Base-by-base conservation (phyloP, 1,139 yeast species). In the Candida sp. region DNA sequence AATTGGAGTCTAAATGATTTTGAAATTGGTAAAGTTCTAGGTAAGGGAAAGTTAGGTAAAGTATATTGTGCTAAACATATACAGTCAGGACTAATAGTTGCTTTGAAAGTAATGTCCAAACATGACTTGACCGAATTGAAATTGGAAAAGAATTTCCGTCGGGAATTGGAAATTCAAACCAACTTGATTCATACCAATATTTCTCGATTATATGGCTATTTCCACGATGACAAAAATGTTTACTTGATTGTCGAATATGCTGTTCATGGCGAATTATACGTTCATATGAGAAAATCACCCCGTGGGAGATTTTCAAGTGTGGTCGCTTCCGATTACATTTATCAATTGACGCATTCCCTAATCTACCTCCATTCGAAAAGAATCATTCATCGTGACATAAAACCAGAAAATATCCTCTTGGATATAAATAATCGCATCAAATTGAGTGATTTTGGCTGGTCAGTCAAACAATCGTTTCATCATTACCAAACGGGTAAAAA, bases 361-460 rank as follows among this genome's bases (percentile, higher is more conserved):
- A 63, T 72, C 11, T 87, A 89, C 57, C 68, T 93, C 52, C 98
- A 91, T 64, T 68, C 77, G 37, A 85, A 84, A 54, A 80, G 84
- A 51, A 83, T 91, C 38, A 87, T 93, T 30, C 99, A 93, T 58
- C 75, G 99, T 47, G 99, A 91, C 60, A 79, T 91, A 50, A 91
- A 91, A 60, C 97, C 97, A 0, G 98, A 91, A 59, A 91, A 91
- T 55, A 85, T 91, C 41, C 66, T 91, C 42, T 68, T 91, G 7
- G 87, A 89, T 5, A 75, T 82, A 44, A 80, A 87, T 57, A 87
- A 89, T 52, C 73, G 75, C 33, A 73, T 91, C 41, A 90, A 89
- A 58, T 75, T 93, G 37, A 86, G 97, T 36, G 99, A 93, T 64
- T 93, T 93, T 63, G 99, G 99, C 9, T 93, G 98, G 98, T 87